Conservation (phyloP, 306 rosid species). For the Psophocarpus tetragonolobus region DNA sequence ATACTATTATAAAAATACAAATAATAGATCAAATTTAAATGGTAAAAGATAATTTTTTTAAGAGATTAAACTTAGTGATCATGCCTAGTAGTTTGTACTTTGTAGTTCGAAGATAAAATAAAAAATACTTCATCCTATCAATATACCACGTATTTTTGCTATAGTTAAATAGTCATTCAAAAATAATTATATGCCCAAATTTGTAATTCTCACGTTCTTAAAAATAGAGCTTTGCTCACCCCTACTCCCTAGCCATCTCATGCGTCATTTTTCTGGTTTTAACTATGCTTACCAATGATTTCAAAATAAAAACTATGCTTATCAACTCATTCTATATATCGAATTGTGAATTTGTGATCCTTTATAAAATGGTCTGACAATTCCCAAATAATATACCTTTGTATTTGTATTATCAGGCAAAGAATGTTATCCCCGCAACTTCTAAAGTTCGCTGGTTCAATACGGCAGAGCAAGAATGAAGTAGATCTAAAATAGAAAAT, state of each 20-base stretch:
- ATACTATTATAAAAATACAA: no score
- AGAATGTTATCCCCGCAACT: constrained; percentile 10
- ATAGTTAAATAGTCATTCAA: background rate
- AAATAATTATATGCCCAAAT: background rate
- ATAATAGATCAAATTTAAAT: background rate
- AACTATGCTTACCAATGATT: background rate
- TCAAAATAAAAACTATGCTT: background rate
- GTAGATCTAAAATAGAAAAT: constrained; percentile 17
- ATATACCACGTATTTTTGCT: no score
- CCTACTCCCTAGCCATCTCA: background rate
- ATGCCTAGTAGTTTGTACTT: no score
- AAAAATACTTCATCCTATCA: no score
- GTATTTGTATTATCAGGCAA: background rate
- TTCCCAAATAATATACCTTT: background rate
- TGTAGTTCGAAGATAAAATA: no score
- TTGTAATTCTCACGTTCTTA: background rate
- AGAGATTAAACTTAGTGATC: no score
- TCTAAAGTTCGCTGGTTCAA: constrained; percentile 3
- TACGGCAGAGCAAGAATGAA: background rate
- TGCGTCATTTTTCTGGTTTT: background rate
- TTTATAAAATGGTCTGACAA: background rate
- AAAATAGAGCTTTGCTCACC: background rate
- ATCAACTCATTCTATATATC: constrained; percentile 1
- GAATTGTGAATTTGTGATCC: background rate
- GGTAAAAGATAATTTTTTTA: no score